Conservation (phyloP, 768 basidiomycete genomes). For the Rhodotorula graminis region DNA sequence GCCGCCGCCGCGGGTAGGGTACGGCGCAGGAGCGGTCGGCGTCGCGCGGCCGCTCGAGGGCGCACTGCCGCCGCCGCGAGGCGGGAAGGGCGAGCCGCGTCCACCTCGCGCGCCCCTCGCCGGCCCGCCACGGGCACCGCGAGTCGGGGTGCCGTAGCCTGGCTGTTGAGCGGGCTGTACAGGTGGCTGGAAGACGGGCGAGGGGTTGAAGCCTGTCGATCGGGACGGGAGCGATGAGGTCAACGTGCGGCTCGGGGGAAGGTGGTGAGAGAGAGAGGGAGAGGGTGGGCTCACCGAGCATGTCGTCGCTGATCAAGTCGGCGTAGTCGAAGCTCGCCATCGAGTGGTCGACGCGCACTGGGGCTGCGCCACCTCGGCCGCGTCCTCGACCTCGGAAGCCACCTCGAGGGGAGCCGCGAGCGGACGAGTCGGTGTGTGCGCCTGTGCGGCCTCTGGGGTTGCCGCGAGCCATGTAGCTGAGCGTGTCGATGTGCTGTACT, state of each 20-base stretch:
- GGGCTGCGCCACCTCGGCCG: conserved; percentile 1
- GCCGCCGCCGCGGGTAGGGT: background rate
- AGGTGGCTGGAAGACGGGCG: conserved; percentile 5
- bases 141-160: conserved; percentile 10
- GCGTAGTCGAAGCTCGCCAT: conserved; percentile 25
- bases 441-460: background rate
- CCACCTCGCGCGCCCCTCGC: conserved; percentile 2
- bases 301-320: conserved; percentile 7
- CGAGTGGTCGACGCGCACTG: background rate
- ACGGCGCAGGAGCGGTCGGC: background rate
- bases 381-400: background rate
- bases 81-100: background rate
- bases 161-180: background rate
- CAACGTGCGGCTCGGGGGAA: background rate
- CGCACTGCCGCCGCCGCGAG: background rate
- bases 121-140: background rate
- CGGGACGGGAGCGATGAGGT: background rate
- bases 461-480: background rate
- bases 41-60: background rate
- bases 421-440: background rate
- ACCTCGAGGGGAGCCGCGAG: background rate
- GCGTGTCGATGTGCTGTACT: background rate
- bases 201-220: conserved; percentile 20
- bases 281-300: conserved; percentile 14
- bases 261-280: background rate